phyloP scores from a whole-genome alignment of 2,329 filamentous ascomycete species.

The Fusarium equiseti region DNA sequence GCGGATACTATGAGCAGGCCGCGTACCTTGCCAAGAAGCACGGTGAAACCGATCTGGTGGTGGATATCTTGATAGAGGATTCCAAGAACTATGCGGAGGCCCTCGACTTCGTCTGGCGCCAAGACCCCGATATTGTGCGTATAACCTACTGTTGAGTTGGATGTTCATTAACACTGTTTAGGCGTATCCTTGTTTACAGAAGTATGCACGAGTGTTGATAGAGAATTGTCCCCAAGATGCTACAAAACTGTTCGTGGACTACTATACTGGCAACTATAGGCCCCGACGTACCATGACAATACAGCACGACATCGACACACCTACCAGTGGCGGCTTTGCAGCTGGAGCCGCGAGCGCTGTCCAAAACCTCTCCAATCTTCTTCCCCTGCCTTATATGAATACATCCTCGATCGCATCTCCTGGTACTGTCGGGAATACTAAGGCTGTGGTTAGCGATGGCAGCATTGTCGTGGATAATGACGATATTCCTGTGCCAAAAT shows the following conservation, averaged over 20 bases:
- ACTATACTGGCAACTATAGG: conserved; percentile 88
- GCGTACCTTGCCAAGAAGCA: conserved; percentile 96
- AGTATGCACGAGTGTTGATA: conserved; percentile 91
- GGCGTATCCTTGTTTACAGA: conserved; percentile 92
- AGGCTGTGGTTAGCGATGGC: conserved; percentile 64
- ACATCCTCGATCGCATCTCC: conserved; percentile 68
- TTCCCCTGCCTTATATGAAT: conserved; percentile 89
- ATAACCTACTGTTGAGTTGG: too few relatives aligned
- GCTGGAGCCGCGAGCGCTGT: conserved; percentile 79
- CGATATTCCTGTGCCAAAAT: conserved; percentile 64
- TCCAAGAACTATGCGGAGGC: conserved; percentile 91
- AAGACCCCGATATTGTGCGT: conserved; percentile 81
- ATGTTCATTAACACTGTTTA: conserved; percentile 56
- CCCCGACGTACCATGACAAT: conserved; percentile 72
- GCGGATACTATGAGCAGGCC: conserved; percentile 96
- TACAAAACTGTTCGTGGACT: conserved; percentile 91
- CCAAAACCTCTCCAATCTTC: conserved; percentile 84
- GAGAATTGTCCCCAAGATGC: conserved; percentile 86
- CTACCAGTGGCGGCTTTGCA: conserved; percentile 60
- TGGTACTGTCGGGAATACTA: conserved; percentile 61
- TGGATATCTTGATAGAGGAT: conserved; percentile 96
- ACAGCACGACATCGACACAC: conserved; percentile 53
- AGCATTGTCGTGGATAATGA: conserved; percentile 64
- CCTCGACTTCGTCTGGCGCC: conserved; percentile 88
- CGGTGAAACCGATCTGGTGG: conserved; percentile 90